A percentile compares a stretch with the other conserved stretches of the same genome.
Conservation (phyloP, 768 basidiomycete genomes). For the Agaricus subrufescens region DNA sequence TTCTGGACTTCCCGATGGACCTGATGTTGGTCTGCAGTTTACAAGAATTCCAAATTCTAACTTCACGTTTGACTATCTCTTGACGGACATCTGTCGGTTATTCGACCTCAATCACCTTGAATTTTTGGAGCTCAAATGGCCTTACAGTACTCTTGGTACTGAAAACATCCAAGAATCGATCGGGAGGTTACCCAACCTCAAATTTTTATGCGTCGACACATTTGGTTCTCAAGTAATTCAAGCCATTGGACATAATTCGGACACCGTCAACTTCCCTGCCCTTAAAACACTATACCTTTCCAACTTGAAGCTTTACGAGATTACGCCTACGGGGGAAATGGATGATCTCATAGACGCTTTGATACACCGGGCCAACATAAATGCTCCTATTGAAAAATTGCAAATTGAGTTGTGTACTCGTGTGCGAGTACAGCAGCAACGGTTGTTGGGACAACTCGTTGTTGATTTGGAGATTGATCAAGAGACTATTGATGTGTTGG, state of each 20-base stretch:
- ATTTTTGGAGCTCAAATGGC: background rate
- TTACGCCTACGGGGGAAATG: background rate
- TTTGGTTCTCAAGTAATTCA: background rate
- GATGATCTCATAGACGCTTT: background rate
- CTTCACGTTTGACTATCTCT: background rate
- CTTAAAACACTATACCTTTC: background rate
- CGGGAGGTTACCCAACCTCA: background rate
- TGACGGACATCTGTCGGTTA: background rate
- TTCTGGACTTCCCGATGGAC: background rate
- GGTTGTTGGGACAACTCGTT: slow-evolving; percentile 1
- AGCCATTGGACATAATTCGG: background rate
- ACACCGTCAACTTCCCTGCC: background rate
- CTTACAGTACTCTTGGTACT: background rate
- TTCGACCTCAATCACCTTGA: slow-evolving; percentile 1
- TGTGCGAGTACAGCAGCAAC: background rate
- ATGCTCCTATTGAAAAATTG: slow-evolving; percentile 4
- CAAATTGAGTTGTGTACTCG: background rate
- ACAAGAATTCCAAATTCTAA: background rate
- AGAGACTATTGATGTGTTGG: background rate
- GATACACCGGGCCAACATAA: slow-evolving; percentile 3
- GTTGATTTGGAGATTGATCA: slow-evolving; percentile 3
- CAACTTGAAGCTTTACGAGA: background rate
- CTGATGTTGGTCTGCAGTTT: background rate
- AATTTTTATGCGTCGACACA: background rate
- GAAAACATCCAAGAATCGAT: background rate